A percentile compares a stretch with the other conserved stretches of the same genome.
Evolutionary conservation across 2,329 filamentous ascomycete genomes (phyloP).

Genomic region (Claviceps sp.): DNA sequence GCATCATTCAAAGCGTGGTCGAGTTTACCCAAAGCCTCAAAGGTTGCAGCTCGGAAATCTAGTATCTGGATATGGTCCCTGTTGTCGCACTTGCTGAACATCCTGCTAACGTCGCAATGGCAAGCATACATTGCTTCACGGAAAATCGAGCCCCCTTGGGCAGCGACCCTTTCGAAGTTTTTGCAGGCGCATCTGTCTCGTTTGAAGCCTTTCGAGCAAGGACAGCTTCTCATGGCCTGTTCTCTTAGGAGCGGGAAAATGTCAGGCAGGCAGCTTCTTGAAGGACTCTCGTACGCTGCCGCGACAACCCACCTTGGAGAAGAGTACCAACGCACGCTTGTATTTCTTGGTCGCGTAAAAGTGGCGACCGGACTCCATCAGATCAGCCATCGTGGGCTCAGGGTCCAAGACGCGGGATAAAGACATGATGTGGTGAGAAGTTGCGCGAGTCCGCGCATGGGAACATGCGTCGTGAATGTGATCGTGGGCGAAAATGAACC

Average conservation of each 20-base stretch:
- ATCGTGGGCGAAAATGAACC: too few species aligned
- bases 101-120: slow-evolving; percentile 21
- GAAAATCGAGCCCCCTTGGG: slow-evolving; percentile 23
- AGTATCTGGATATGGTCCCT: slow-evolving; percentile 25
- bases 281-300: background rate
- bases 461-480: too few species aligned
- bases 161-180: slow-evolving; percentile 21
- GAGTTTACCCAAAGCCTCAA: slow-evolving; percentile 24
- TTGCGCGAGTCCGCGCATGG: too few species aligned
- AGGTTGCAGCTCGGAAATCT: slow-evolving; percentile 27
- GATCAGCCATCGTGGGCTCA: too few species aligned
- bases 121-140: slow-evolving; percentile 28
- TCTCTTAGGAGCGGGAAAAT: background rate
- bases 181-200: slow-evolving; percentile 11
- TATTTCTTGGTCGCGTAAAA: slow-evolving; percentile 21
- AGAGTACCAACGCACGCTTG: slow-evolving; percentile 22
- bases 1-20: slow-evolving; percentile 26
- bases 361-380: slow-evolving; percentile 15
- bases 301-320: slow-evolving; percentile 19
- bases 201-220: slow-evolving; percentile 20
- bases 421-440: too few species aligned
- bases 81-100: slow-evolving; percentile 26
- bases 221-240: slow-evolving; percentile 24
- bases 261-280: background rate
- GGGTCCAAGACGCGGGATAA: too few species aligned